Evolutionary conservation across 2,329 filamentous ascomycete genomes (phyloP).

Genomic region (Allantophomopsis cytisporea): DNA sequence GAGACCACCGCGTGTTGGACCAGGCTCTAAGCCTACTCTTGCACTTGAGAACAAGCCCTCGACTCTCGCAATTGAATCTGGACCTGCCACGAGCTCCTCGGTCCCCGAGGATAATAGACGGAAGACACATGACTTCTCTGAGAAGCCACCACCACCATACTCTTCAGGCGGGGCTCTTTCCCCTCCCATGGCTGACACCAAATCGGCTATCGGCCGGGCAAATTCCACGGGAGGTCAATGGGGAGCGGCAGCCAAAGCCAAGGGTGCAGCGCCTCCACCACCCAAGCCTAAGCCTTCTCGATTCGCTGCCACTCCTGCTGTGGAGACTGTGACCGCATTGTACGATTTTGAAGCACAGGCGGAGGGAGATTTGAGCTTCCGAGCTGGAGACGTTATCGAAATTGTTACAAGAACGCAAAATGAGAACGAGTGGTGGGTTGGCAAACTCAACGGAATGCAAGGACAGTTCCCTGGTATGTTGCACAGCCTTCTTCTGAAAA

Average conservation of each 20-base stretch:
- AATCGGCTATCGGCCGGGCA: slow-evolving; percentile 20
- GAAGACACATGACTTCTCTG: slow-evolving; percentile 27
- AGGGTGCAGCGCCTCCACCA: slow-evolving; percentile 50
- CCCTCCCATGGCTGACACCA: slow-evolving; percentile 2
- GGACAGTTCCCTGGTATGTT: slow-evolving; percentile 87
- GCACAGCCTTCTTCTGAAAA: no score
- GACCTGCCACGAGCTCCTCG: slow-evolving; percentile 8
- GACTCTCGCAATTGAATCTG: slow-evolving; percentile 1
- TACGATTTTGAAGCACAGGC: slow-evolving; percentile 97
- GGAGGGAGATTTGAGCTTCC: slow-evolving; percentile 86
- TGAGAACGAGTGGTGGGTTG: slow-evolving; percentile 95
- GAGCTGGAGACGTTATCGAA: slow-evolving; percentile 79
- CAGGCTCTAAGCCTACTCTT: slow-evolving; percentile 3
- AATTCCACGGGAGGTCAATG: slow-evolving; percentile 26
- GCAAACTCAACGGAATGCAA: slow-evolving; percentile 62
- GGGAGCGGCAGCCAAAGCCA: slow-evolving; percentile 49
- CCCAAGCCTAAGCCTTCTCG: slow-evolving; percentile 73
- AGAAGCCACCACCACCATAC: slow-evolving; percentile 60
- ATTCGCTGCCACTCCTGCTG: slow-evolving; percentile 48
- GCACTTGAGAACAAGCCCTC: slow-evolving; percentile 21
- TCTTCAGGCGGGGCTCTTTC: slow-evolving; percentile 36
- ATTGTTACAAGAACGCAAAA: slow-evolving; percentile 74
- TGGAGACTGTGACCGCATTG: slow-evolving; percentile 75
- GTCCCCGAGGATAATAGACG: slow-evolving; percentile 20
- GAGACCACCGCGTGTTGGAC: slow-evolving; percentile 16